Evolutionary conservation across 148 eudicot genomes (phyloP).

Genomic region (Silene conica): DNA sequence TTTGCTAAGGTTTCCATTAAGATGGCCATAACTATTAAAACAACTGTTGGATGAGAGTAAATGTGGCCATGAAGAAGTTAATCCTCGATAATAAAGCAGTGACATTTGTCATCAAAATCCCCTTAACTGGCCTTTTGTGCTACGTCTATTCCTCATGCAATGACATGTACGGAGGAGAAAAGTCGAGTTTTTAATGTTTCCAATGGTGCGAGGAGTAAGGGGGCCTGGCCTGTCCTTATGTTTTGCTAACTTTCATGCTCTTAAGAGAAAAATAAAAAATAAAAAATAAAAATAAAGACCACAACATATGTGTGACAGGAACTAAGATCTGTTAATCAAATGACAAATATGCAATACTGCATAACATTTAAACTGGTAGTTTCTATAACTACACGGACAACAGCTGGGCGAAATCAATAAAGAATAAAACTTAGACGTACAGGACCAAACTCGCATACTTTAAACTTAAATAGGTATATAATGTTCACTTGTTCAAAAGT

Average conservation of each 20-base stretch:
- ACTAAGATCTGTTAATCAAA: neutral
- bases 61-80: slow-evolving; percentile 3
- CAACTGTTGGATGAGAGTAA: neutral
- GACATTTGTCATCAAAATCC: neutral
- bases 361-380: too few species aligned
- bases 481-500: neutral
- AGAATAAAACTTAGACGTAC: too few species aligned
- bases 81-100: neutral
- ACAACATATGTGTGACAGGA: neutral
- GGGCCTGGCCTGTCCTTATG: neutral
- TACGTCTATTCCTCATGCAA: neutral
- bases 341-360: too few species aligned
- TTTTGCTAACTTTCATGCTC: neutral
- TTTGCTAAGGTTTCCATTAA: neutral
- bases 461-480: neutral
- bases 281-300: neutral
- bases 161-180: neutral
- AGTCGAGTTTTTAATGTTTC: neutral
- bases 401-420: neutral
- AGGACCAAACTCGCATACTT: too few species aligned
- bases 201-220: neutral
- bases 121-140: neutral
- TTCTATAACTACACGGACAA: too few species aligned
- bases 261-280: neutral
- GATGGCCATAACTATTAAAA: neutral